phyloP scores from a whole-genome alignment of 805 yeast species.

The Isabelozyma pseudorhagii region DNA sequence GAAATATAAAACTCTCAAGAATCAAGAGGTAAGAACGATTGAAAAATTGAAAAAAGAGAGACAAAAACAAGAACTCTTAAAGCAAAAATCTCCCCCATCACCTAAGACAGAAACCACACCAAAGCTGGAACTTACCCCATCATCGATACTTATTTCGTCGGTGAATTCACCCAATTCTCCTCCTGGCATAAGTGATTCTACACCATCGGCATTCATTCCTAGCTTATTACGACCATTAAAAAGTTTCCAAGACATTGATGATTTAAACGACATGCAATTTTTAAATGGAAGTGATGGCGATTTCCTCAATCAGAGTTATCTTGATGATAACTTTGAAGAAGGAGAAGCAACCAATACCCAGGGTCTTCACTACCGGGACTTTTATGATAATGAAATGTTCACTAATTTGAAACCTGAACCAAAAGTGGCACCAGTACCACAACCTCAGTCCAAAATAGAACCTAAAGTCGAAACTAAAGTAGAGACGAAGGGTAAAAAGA shows the following conservation, averaged over 20 bases:
- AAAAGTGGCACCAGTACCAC: no score
- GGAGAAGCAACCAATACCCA: not conserved
- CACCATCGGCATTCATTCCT: conserved; percentile 6
- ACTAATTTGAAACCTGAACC: not conserved
- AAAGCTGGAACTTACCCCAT: not conserved
- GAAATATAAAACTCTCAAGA: conserved; percentile 8
- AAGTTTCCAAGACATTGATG: not conserved
- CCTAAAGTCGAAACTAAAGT: conserved; percentile 1
- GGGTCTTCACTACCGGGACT: not conserved
- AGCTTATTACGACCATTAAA: conserved; percentile 5
- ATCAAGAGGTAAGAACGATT: not conserved
- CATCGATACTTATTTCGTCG: not conserved
- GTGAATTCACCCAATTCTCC: not conserved
- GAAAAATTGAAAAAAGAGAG: conserved; percentile 2
- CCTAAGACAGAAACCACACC: not conserved
- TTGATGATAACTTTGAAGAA: conserved; percentile 1
- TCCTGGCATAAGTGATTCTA: not conserved
- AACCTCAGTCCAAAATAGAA: not conserved
- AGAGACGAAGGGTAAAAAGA: conserved; percentile 12
- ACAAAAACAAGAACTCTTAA: not conserved
- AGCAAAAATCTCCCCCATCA: not conserved
- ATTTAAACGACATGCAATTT: not conserved
- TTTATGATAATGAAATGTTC: conserved; percentile 1
- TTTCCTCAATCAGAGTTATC: not conserved
- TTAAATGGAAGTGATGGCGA: not conserved